Evolutionary conservation across 352 stramenopile species (phyloP), one percentile per base, ranked within the genome.

Genomic region (Phytophthora sp.): DNA sequence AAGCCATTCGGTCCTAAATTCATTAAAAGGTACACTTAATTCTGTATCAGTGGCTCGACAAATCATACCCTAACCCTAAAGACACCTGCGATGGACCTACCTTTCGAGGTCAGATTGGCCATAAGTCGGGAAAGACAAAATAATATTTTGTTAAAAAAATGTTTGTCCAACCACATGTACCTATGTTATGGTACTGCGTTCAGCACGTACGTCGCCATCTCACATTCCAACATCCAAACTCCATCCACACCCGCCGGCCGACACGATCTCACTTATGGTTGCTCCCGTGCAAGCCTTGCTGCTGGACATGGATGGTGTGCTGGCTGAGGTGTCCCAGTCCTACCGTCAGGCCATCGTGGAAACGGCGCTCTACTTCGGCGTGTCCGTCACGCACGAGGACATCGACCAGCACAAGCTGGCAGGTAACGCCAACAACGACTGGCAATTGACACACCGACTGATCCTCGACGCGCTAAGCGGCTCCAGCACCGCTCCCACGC

Each of bases 401-500:
- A 97, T 99, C 49, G 83, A 94, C 26, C 69, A 79, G 46, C 85
- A 84, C 56, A 99, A 99, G 79, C 77, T 97, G 36, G 84, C 86
- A 44, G 97, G 97, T 63, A 95, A 98, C 51, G 94, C 94, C 60
- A 99, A 99, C 82, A 98, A 99, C 75, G 97, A 99, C 83, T 99
- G 97, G 97, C 89, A 98, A 61, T 77, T 99, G 42, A 98, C 92
- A 35, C 83, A 96, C 51, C 89, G 95, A 33, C 73, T 98, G 5
- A 95, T 99, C 51, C 51, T 65, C 20, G 66, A 55, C 20, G 79
- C 80, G 12, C 42, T 63, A 4, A 23, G 24, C n/a, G n/a, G 31
- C 7, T 27, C 57, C 2, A 67, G 21, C 2, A 7, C 45, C 1
- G 55, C 69, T 18, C 79, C 82, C 11, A 89, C 87, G n/a, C 76